Conservation (phyloP, 169 alveolate species). For the Blepharisma undulans region DNA sequence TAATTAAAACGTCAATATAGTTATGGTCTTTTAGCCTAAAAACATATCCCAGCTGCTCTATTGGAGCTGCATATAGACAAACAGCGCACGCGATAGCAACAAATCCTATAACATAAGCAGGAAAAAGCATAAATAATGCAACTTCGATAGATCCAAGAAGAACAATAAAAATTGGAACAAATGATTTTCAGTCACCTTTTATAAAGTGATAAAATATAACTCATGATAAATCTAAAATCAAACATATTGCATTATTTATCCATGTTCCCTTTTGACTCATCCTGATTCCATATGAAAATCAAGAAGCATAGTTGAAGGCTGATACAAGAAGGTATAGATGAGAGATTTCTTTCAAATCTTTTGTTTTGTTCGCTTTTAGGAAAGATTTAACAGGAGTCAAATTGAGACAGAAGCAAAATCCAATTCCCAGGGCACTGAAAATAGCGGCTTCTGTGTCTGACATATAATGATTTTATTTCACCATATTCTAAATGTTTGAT, state of each 20-base stretch:
- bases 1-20: not conserved
- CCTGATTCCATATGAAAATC: not conserved
- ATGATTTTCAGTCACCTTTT: not conserved
- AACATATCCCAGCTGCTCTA: not conserved
- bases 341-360: not conserved
- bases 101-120: not conserved
- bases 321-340: not conserved
- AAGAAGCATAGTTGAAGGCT: not conserved
- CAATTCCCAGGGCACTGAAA: no score
- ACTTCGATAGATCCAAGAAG: not conserved
- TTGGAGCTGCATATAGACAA: not conserved
- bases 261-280: not conserved
- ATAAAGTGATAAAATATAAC: not conserved
- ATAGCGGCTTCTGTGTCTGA: no score
- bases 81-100: not conserved
- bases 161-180: not conserved
- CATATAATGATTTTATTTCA: no score
- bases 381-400: no score
- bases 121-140: not conserved
- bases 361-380: not conserved
- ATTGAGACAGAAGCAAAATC: no score
- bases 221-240: not conserved
- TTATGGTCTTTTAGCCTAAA: not conserved
- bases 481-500: no score
- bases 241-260: not conserved